Base-by-base conservation (phyloP, 441 rosid species). In the Macaranga tanarius region DNA sequence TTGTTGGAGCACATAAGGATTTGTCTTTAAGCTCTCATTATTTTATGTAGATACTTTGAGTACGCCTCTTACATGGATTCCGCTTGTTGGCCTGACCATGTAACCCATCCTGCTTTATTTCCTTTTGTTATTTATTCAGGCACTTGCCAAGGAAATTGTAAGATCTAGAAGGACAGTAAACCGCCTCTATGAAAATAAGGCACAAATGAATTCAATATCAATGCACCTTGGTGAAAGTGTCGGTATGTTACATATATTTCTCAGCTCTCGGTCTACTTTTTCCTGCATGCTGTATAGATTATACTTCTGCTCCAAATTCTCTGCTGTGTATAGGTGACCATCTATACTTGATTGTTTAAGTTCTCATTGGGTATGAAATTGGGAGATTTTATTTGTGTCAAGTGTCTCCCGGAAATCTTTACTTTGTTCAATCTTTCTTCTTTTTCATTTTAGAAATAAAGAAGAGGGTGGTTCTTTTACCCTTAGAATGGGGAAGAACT, bases 211-310 rank as follows among this genome's bases (percentile, higher is more conserved):
- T 84, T 93, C 98, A 19, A 89, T 93, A 79, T 93, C 97, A 3
- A 91, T 92, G 98, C 98, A 92, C 70, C 96, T 93, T n/a, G 96
- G 98, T 12, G 97, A 92, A 81, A 93, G 98, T 73, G 90, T 93
- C 26, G 97, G 98, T 93, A 88, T 72, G 81, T 65, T 83, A 26
- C 73, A 73, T 67, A 80, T 63, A 62, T 31, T 74, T 45, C 34
- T 75, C 67, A 26, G 20, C 57, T 59, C 34, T 22, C 59, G 38
- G 31, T 62, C 51, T 59, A 48, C 40, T 56, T 81, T 28, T 65
- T 25, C 17, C 47, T 63, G 50, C 34, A 11, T 19, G 25, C 34
- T 68, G 57, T 31, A 2, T 7, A 34, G 8, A 31, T 31, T 4
- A 31, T 51, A 44, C 40, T 63, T 79, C 28, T 40, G 16, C 69